Conservation (phyloP, 2,329 filamentous ascomycete genomes). For the Hortaea sp. region DNA sequence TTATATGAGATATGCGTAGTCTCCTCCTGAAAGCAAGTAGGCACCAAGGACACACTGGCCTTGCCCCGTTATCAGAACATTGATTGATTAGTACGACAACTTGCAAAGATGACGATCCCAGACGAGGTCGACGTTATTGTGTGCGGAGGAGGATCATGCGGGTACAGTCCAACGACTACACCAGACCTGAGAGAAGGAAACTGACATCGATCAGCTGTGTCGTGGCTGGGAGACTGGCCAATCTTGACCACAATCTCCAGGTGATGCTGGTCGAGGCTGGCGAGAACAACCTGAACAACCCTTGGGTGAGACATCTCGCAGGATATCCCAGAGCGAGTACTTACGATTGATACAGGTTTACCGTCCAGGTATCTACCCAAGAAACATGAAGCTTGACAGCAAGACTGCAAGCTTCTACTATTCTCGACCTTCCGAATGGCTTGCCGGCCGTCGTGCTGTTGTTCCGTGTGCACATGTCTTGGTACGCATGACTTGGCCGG, state of each 20-base stretch:
- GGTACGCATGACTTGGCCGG: not conserved
- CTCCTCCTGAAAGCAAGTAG: too few relatives aligned
- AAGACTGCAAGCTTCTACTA: conserved; percentile 77
- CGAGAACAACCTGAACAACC: conserved; percentile 67
- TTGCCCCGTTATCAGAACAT: not conserved
- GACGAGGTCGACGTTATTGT: conserved; percentile 77
- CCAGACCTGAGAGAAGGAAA: not conserved
- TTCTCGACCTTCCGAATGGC: conserved; percentile 62
- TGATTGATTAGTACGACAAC: too few relatives aligned
- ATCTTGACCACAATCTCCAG: conserved; percentile 62
- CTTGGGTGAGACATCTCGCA: conserved; percentile 46
- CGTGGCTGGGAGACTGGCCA: conserved; percentile 52
- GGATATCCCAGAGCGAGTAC: too few relatives aligned
- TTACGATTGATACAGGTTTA: not conserved
- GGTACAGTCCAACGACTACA: conserved; percentile 30
- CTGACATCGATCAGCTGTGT: conserved; percentile 33
- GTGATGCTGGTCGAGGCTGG: conserved; percentile 63
- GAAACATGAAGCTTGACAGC: conserved; percentile 68
- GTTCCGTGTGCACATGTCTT: conserved; percentile 67
- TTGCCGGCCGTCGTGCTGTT: conserved; percentile 59
- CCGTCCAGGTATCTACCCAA: conserved; percentile 64
- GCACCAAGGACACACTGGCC: not conserved
- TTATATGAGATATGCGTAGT: too few relatives aligned
- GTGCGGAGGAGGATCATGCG: conserved; percentile 62
- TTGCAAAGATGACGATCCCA: conserved; percentile 48